phyloP scores from a whole-genome alignment of 768 basidiomycete genomes.

The Kwoniella botswanensis region DNA sequence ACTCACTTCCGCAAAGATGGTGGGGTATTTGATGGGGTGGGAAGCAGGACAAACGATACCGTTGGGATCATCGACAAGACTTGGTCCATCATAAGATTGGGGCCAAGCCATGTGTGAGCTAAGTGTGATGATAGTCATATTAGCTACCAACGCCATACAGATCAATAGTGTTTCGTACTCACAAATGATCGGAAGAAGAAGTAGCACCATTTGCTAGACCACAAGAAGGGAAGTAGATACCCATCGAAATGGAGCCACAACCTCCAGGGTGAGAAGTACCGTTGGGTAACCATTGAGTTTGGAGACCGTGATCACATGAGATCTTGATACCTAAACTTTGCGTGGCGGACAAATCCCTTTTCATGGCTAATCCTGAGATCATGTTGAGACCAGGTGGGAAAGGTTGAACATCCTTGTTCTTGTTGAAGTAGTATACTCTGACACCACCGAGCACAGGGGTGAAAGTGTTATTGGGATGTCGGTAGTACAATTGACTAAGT shows the following conservation, averaged over 20 bases:
- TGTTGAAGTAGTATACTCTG: slow-evolving; percentile 56
- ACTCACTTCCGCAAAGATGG: slow-evolving; percentile 47
- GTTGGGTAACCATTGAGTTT: slow-evolving; percentile 41
- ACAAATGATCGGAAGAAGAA: slow-evolving; percentile 48
- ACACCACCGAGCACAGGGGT: slow-evolving; percentile 39
- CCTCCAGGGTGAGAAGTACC: slow-evolving; percentile 37
- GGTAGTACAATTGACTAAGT: slow-evolving; percentile 42
- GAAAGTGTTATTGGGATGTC: slow-evolving; percentile 51
- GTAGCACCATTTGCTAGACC: slow-evolving; percentile 36
- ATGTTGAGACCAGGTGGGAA: slow-evolving; percentile 50
- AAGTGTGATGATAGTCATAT: background rate
- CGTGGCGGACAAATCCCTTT: slow-evolving; percentile 18
- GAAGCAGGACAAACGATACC: slow-evolving; percentile 40
- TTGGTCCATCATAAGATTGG: slow-evolving; percentile 20
- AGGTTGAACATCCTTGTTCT: slow-evolving; percentile 38
- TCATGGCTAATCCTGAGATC: slow-evolving; percentile 39
- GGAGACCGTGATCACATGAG: slow-evolving; percentile 43
- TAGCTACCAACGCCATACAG: background rate
- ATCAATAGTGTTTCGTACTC: background rate
- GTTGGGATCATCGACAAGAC: slow-evolving; percentile 29
- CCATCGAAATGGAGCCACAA: slow-evolving; percentile 30
- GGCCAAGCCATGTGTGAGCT: slow-evolving; percentile 55
- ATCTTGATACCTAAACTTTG: slow-evolving; percentile 39
- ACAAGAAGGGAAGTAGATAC: slow-evolving; percentile 50
- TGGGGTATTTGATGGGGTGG: slow-evolving; percentile 42